phyloP scores from a whole-genome alignment of 192 early-diverging fungal species.

The Gonapodya sp. region DNA sequence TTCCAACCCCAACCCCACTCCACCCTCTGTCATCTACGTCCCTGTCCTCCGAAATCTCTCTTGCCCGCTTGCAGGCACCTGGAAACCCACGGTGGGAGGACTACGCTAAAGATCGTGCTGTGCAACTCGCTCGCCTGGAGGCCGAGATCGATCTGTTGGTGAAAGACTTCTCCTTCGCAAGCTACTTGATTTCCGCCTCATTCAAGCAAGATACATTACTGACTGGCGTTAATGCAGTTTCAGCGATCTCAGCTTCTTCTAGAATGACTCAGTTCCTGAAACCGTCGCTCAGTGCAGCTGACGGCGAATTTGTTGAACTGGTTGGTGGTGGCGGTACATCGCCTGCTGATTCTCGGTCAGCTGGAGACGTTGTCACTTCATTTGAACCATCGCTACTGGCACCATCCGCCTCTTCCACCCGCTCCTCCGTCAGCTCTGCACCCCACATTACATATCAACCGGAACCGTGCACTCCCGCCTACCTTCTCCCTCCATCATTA shows the following conservation, averaged over 20 bases:
- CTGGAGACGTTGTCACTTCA: too few relatives aligned
- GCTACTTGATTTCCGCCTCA: not conserved
- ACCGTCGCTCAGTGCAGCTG: not conserved
- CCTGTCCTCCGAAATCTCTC: not conserved
- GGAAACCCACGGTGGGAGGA: not conserved
- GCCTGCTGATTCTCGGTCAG: too few relatives aligned
- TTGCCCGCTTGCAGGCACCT: not conserved
- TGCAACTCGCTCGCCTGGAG: not conserved
- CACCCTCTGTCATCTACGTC: too few relatives aligned
- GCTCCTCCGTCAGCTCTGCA: not conserved
- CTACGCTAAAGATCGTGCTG: not conserved
- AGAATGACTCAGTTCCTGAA: not conserved
- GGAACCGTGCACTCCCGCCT: not conserved
- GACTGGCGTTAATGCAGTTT: not conserved
- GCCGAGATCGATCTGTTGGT: not conserved
- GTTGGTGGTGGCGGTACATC: too few relatives aligned
- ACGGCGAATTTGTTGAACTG: not conserved
- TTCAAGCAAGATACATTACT: not conserved
- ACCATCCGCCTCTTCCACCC: not conserved
- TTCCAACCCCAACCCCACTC: too few relatives aligned
- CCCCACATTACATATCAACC: not conserved
- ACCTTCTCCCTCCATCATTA: not conserved
- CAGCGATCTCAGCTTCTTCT: not conserved
- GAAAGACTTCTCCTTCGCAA: not conserved
- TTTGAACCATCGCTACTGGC: not conserved